Evolutionary conservation across 441 rosid species (phyloP).

Genomic region (Pelargonium fulgidum): DNA sequence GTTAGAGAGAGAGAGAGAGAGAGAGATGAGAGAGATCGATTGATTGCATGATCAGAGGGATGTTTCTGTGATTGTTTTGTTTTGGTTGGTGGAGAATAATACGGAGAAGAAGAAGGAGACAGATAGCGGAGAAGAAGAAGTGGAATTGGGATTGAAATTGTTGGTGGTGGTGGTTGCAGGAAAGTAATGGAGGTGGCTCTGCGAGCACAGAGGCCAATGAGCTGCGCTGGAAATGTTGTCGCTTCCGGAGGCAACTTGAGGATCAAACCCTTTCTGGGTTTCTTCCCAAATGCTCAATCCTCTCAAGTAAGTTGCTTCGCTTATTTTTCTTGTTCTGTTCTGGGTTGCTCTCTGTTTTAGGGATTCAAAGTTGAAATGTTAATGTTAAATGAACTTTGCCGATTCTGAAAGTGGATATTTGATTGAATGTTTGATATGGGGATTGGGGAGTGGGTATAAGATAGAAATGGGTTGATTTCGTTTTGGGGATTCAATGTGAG

Average conservation of each 20-base stretch:
- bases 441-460: too few relatives aligned
- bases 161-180: background rate
- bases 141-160: background rate
- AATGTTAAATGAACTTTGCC: too few relatives aligned
- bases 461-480: too few relatives aligned
- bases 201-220: conserved; percentile 46
- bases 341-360: background rate
- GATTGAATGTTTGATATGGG: too few relatives aligned
- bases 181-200: conserved; percentile 56
- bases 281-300: conserved; percentile 33
- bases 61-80: background rate
- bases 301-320: conserved; percentile 26
- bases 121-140: background rate
- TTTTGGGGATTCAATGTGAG: too few relatives aligned
- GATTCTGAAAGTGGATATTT: too few relatives aligned
- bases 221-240: conserved; percentile 32
- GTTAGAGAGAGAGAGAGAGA: too few relatives aligned
- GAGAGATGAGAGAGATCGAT: conserved; percentile 2
- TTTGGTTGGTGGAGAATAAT: too few relatives aligned
- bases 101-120: too few relatives aligned
- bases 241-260: conserved; percentile 34
- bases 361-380: too few relatives aligned
- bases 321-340: background rate
- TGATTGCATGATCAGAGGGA: background rate
- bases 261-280: conserved; percentile 45